Conservation (phyloP, 2,329 filamentous ascomycete genomes). For the Calonectria pseudoreteaudii region DNA sequence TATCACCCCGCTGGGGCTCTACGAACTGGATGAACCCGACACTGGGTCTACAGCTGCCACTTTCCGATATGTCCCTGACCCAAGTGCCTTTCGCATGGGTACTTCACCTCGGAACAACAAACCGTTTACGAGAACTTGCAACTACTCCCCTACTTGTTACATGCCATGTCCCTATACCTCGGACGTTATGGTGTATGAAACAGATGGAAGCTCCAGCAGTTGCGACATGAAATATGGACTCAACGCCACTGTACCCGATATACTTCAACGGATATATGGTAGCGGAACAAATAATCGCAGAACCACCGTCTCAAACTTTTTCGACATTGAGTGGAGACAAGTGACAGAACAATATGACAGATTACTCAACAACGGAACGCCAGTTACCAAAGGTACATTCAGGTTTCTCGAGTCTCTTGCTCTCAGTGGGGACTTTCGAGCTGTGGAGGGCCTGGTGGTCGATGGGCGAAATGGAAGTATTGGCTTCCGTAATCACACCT, state of each 20-base stretch:
- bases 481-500: slow-evolving; percentile 58
- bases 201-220: neutral
- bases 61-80: slow-evolving; percentile 21
- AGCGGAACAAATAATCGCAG: slow-evolving; percentile 16
- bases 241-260: slow-evolving; percentile 17
- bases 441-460: slow-evolving; percentile 57
- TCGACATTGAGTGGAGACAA: slow-evolving; percentile 31
- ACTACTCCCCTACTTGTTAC: neutral
- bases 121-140: slow-evolving; percentile 19
- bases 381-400: slow-evolving; percentile 10
- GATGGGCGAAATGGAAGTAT: slow-evolving; percentile 54
- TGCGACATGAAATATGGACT: neutral
- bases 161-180: slow-evolving; percentile 23
- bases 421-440: slow-evolving; percentile 6
- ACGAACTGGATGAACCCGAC: slow-evolving; percentile 14
- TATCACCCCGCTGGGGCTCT: slow-evolving; percentile 26
- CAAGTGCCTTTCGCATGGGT: slow-evolving; percentile 17
- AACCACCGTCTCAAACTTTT: slow-evolving; percentile 27
- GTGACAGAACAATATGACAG: slow-evolving; percentile 3
- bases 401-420: slow-evolving; percentile 15
- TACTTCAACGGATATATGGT: slow-evolving; percentile 16
- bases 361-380: slow-evolving; percentile 13
- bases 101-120: slow-evolving; percentile 13
- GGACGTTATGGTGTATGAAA: slow-evolving; percentile 6
- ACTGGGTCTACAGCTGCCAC: neutral